Base-by-base conservation (phyloP, 2,329 filamentous ascomycete species). In the Aureobasidium sp. region DNA sequence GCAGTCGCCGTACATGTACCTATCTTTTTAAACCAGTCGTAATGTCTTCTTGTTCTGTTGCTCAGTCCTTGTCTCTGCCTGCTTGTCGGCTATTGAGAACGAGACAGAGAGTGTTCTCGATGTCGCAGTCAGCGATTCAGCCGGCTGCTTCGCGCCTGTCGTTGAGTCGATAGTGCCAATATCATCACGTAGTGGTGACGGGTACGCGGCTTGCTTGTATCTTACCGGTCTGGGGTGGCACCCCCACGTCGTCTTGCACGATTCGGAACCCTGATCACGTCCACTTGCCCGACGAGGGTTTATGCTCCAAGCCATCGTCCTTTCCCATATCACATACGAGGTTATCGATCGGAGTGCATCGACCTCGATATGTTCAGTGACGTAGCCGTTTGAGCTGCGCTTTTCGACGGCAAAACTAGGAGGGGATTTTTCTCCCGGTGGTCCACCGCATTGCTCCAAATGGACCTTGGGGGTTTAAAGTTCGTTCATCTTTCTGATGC, bases 221-320 rank as follows among this genome's bases (percentile, higher is more conserved):
- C 22, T 31, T 54, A 5, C 42, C 24, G 37, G 37, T 24, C 33
- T 40, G 15, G 1, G 29, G 12, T 42, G 22, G 17, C 3, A 54
- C 50, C 53, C 52, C 53, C 53, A 57, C 53, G 39, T n/a, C 22
- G n/a, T 54, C 27, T 56, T 7, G 7, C 53, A 33, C 40, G 53
- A 57, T 57, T 35, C 40, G 33, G 22, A 40, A 42, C 5, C n/a
- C 35, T 54, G 50, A 54, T 42, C 50, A 29, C 31, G 37, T 42
- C 50, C 47, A 35, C 2, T 33, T 50, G 17, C 29, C 37, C 37
- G 35, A 54, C 50, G 14, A 12, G 50, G 31, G 37, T 54, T 54
- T 54, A 35, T 42, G 17, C n/a, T 54, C 22, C 15, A 42, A 12
- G 22, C 17, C 31, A 19, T 22, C 6, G 24, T 24, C 12, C 27